These are phyloP conservation scores for Paramarasmius palmivorus DNA, from an alignment of 1,284 basidiomycete genomes.

Conservation along the genomic window DNA sequence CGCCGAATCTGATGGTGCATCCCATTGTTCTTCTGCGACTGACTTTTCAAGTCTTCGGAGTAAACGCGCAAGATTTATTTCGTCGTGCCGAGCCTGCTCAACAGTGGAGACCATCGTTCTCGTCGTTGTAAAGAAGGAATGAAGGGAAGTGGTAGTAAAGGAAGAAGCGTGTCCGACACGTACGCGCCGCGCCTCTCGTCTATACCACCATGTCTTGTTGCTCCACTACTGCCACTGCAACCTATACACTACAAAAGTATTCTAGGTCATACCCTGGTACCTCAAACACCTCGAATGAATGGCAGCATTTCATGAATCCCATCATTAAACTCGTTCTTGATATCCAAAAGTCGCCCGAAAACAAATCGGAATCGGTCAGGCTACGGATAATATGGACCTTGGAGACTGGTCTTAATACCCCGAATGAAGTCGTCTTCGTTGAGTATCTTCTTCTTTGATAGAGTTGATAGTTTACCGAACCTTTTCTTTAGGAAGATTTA, in stretches of 20 bases:
- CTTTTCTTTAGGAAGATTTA: constrained; percentile 60
- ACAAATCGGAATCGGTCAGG: constrained; percentile 58
- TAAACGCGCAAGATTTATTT: constrained; percentile 66
- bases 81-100: constrained; percentile 46
- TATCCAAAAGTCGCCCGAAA: constrained; percentile 46
- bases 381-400: constrained; percentile 66
- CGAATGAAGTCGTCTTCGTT: constrained; percentile 62
- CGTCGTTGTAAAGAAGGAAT: too few species aligned
- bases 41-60: constrained; percentile 62
- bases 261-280: constrained; percentile 57
- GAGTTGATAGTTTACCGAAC: neutral
- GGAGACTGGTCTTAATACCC: constrained; percentile 35
- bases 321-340: constrained; percentile 64
- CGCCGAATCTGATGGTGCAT: constrained; percentile 20
- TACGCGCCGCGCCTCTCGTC: too few species aligned
- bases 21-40: constrained; percentile 50
- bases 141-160: too few species aligned
- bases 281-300: constrained; percentile 43
- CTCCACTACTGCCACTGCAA: constrained; percentile 57
- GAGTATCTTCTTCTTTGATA: neutral
- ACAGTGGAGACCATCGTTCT: neutral
- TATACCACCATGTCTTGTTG: constrained; percentile 46
- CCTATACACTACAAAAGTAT: constrained; percentile 62
- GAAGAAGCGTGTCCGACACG: too few species aligned
- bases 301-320: constrained; percentile 79